Evolutionary conservation across 805 yeast genomes (phyloP).

Genomic region (Wickerhamomyces rabaulensis): DNA sequence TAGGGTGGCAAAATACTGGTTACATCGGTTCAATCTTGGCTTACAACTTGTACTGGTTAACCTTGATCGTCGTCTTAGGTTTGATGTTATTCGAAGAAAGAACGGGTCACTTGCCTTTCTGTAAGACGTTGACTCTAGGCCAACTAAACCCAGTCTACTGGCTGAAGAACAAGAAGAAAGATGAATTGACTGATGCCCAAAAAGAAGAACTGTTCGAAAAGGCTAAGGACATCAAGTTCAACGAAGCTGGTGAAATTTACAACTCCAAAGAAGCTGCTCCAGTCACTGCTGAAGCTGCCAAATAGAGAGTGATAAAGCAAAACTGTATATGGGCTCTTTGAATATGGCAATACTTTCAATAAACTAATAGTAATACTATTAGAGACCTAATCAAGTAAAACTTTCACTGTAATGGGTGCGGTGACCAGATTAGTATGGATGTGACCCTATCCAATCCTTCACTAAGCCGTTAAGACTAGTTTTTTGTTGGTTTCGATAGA

Average conservation of each 20-base stretch:
- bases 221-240: constrained; percentile 34
- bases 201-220: constrained; percentile 45
- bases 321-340: too few relatives aligned
- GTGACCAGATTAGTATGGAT: too few relatives aligned
- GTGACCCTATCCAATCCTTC: too few relatives aligned
- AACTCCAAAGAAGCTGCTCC: not conserved
- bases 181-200: constrained; percentile 47
- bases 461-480: too few relatives aligned
- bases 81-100: constrained; percentile 81
- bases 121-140: constrained; percentile 41
- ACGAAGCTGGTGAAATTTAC: constrained; percentile 28
- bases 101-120: constrained; percentile 73
- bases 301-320: not conserved
- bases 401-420: too few relatives aligned
- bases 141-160: constrained; percentile 69
- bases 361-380: too few relatives aligned
- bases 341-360: too few relatives aligned
- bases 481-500: too few relatives aligned
- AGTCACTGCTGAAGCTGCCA: not conserved
- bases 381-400: too few relatives aligned
- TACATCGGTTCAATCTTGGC: constrained; percentile 87
- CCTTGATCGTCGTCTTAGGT: constrained; percentile 47
- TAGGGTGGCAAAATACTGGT: constrained; percentile 98
- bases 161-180: constrained; percentile 62
- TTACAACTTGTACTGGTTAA: constrained; percentile 86